Conservation (phyloP, 106 monocot species). For the Posidonia australis region DNA sequence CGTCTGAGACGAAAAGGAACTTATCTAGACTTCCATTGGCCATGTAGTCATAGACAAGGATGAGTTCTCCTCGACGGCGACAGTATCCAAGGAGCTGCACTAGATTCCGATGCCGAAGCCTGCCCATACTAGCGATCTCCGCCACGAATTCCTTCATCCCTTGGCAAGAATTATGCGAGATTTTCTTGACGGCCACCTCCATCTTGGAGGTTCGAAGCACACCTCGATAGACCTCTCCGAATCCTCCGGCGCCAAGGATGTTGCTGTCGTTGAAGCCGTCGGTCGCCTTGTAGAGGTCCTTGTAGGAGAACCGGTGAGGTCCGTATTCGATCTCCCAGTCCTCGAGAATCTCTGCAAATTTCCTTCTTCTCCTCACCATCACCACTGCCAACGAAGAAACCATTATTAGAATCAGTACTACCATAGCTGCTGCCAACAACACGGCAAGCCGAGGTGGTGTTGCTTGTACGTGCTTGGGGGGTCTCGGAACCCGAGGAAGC, state of each 20-base stretch:
- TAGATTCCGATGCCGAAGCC: conserved; percentile 20
- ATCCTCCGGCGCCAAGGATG: conserved; percentile 17
- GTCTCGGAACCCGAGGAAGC: conserved; percentile 5
- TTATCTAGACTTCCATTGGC: neutral
- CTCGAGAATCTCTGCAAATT: conserved; percentile 2
- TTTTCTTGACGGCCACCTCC: conserved; percentile 17
- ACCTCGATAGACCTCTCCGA: conserved; percentile 26
- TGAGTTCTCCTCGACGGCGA: neutral
- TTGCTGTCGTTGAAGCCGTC: conserved; percentile 8
- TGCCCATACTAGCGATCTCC: conserved; percentile 21
- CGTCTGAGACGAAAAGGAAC: too few relatives aligned
- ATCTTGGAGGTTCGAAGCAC: conserved; percentile 1
- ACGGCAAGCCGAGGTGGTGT: neutral
- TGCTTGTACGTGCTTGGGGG: neutral
- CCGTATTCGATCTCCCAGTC: conserved; percentile 20
- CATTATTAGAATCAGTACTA: neutral
- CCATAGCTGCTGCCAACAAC: too few relatives aligned
- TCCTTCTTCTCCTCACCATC: conserved; percentile 2
- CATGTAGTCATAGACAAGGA: neutral
- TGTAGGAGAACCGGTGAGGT: conserved; percentile 8
- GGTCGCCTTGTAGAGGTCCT: conserved; percentile 10
- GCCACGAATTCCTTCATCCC: conserved; percentile 20
- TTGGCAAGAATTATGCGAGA: conserved; percentile 8
- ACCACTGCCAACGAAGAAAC: neutral
- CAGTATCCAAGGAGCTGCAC: conserved; percentile 21